Evolutionary conservation across 805 yeast species (phyloP), one percentile per base, ranked within the genome.

Genomic region (Starmerella apis): DNA sequence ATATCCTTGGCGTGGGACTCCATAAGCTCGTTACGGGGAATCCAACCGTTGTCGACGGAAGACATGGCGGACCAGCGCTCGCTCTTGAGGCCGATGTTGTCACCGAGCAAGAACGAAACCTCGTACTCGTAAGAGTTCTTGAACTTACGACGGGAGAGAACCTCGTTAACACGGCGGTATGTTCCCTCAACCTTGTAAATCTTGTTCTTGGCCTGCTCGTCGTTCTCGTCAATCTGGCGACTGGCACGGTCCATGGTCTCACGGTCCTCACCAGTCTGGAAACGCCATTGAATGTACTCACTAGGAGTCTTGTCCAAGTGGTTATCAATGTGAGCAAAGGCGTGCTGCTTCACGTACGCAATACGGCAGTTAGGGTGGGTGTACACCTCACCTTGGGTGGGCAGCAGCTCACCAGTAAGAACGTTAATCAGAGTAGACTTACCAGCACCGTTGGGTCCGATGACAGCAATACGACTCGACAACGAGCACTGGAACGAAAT

Each of bases 391-490:
- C 98, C 98, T 49, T 66, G 66, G 61, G 97, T 92, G 77, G 98
- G 98, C 71, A 92, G 78, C 68, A 92, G 83, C 80, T 92, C 98
- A 86, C 98, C 98, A 62, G 98, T 92, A 76, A 92, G 83, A 57
- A 92, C 96, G 71, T 92, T 92, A 73, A 92, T 90, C 76, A 92
- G 81, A 65, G 98, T 92, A 60, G 98, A 90, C 76, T 92, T 92
- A 83, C 98, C 98, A 70, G 98, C 98, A 86, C 98, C 98, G 76
- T 92, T 92, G 74, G 98, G 98, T 75, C 98, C 98, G 78, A 92
- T 90, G 71, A 92, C 97, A 64, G 98, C 98, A 85, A 92, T 92
- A 83, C 98, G 90, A 43, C 98, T 90, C 57, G 97, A 90, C 69
- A 92, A 79, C 59, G 98, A 92, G 80, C 96, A 87, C 80, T 92